Percentiles rank a stretch among this genome's conserved stretches.
These are phyloP conservation scores for Phytophthora vignae DNA, from an alignment of 352 stramenopile species.

Conservation along the genomic window DNA sequence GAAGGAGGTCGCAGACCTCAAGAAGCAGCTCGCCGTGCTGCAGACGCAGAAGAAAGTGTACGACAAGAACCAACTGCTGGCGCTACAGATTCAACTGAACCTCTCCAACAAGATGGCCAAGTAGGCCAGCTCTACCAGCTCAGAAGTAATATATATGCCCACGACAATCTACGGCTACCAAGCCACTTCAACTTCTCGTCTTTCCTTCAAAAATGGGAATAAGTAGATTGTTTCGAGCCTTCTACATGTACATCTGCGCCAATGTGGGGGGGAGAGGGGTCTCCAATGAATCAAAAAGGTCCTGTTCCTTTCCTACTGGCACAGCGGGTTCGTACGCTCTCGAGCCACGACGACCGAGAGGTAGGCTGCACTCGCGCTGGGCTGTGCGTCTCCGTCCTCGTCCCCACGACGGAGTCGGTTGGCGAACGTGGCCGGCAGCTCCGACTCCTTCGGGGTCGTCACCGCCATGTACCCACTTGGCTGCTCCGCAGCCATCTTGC, in stretches of 20 bases:
- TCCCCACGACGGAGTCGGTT: conserved; percentile 43
- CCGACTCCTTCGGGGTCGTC: conserved; percentile 52
- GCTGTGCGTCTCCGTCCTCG: conserved; percentile 17
- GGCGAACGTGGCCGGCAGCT: conserved; percentile 52
- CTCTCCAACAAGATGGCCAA: no score
- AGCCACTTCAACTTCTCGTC: no score
- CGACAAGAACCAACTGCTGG: conserved; percentile 11
- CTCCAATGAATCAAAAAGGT: conserved; percentile 26
- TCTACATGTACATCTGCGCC: conserved; percentile 37
- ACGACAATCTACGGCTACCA: no score
- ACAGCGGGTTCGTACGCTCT: conserved; percentile 70
- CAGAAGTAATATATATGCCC: no score
- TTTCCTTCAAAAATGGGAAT: no score
- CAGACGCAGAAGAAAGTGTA: conserved; percentile 11
- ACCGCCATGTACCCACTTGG: conserved; percentile 47
- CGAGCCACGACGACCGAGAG: conserved; percentile 69
- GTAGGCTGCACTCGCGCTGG: conserved; percentile 42
- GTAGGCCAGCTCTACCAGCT: no score
- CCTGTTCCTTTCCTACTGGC: conserved; percentile 38
- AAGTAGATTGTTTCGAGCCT: conserved; percentile 27
- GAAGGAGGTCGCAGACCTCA: conserved; percentile 1
- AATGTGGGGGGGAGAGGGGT: conserved; percentile 6
- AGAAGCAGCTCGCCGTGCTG: conserved; percentile 1
- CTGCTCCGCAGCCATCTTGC: conserved; percentile 35
- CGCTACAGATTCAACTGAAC: conserved; percentile 9